Evolutionary conservation across 306 rosid species (phyloP).

Genomic region (Cyclanthera cordifolia): DNA sequence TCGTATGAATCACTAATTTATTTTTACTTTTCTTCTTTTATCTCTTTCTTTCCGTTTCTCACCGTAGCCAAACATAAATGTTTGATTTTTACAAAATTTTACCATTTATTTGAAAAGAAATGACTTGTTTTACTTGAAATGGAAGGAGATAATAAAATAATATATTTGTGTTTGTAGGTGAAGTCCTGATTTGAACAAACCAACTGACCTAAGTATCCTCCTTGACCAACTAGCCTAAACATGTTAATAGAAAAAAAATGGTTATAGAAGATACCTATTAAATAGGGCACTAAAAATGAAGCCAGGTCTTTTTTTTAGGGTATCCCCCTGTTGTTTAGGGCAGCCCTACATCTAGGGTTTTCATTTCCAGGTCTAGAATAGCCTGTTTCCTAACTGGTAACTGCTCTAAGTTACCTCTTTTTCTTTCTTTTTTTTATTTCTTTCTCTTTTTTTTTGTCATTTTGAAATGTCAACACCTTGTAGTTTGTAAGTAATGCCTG

Average conservation of each 20-base stretch:
- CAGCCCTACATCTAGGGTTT: constrained; percentile 9
- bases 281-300: constrained; percentile 12
- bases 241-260: neutral
- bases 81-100: too few relatives aligned
- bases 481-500: constrained; percentile 3
- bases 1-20: too few relatives aligned
- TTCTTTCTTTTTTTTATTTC: neutral
- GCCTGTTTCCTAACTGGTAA: neutral
- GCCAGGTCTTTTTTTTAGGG: neutral
- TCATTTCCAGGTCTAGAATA: neutral
- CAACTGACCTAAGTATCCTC: neutral
- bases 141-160: neutral
- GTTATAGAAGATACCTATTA: constrained; percentile 4
- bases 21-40: too few relatives aligned
- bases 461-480: constrained; percentile 6
- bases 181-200: constrained; percentile 1
- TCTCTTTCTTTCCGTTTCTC: too few relatives aligned
- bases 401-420: neutral
- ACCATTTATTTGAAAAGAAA: too few relatives aligned
- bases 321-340: neutral
- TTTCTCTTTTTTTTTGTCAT: neutral
- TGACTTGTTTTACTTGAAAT: neutral
- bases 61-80: too few relatives aligned
- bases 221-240: too few relatives aligned
- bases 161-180: neutral